These are phyloP conservation scores for Mycosphaerella arachidis DNA, from an alignment of 2,329 filamentous ascomycete genomes.

Conservation along the genomic window DNA sequence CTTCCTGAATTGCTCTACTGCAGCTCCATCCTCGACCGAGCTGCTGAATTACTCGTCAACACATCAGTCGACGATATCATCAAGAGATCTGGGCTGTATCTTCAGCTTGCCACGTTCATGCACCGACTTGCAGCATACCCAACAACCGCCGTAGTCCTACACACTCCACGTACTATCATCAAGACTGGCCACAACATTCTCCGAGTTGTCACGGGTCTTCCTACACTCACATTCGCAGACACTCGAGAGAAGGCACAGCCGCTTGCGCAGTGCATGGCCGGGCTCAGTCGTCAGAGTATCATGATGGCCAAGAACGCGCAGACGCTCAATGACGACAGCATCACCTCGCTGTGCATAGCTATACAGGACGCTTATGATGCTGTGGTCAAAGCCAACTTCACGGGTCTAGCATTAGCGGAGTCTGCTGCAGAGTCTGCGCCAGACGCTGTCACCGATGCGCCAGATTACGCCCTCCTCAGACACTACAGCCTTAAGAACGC, in stretches of 20 bases:
- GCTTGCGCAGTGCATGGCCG: not conserved
- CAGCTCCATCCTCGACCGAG: conserved; percentile 36
- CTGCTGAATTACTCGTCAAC: conserved; percentile 40
- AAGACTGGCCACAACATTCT: not conserved
- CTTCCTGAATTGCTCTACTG: conserved; percentile 34
- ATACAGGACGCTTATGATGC: not conserved
- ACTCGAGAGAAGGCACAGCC: not conserved
- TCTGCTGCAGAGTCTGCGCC: not conserved
- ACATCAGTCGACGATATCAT: conserved; percentile 39
- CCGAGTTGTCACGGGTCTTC: not conserved
- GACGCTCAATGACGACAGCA: not conserved
- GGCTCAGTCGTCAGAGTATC: not conserved
- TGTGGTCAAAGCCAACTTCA: not conserved
- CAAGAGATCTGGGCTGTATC: conserved; percentile 36
- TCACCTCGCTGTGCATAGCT: not conserved
- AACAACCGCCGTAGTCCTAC: not conserved
- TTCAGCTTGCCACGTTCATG: conserved; percentile 23
- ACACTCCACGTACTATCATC: not conserved
- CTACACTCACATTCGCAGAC: not conserved
- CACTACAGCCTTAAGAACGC: conserved; percentile 25
- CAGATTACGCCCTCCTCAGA: conserved; percentile 37
- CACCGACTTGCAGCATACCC: not conserved
- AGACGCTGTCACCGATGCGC: conserved; percentile 5
- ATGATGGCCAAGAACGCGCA: not conserved
- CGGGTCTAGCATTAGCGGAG: not conserved